phyloP scores from a whole-genome alignment of 257 asterid genomes.

The Nicotiana obtusifolia region DNA sequence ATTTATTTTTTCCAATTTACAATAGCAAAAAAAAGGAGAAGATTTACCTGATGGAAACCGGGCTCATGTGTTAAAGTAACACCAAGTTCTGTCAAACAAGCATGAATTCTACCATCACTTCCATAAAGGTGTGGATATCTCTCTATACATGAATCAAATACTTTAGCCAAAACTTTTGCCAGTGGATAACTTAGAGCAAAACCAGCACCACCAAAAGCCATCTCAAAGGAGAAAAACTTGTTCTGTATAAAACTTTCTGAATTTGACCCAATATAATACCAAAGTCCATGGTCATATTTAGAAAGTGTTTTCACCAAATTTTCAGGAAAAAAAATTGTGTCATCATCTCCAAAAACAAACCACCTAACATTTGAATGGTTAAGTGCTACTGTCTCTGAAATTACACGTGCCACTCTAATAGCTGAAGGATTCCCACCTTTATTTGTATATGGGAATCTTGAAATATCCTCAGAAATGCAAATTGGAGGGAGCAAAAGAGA shows the following conservation, averaged over 20 bases:
- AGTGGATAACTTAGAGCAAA: slow-evolving; percentile 63
- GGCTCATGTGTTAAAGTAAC: slow-evolving; percentile 56
- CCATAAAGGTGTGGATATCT: slow-evolving; percentile 67
- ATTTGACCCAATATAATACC: slow-evolving; percentile 53
- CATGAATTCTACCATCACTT: slow-evolving; percentile 71
- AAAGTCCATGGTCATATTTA: slow-evolving; percentile 48
- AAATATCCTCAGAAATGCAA: not conserved
- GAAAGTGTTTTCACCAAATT: slow-evolving; percentile 53
- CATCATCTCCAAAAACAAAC: slow-evolving; percentile 83
- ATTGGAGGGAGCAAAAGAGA: not conserved
- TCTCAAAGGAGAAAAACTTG: slow-evolving; percentile 45
- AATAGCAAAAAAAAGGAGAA: too few species aligned
- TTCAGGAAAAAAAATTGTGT: slow-evolving; percentile 50
- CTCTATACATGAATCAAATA: slow-evolving; percentile 51
- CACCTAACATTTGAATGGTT: slow-evolving; percentile 35
- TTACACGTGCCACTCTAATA: slow-evolving; percentile 11
- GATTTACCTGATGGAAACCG: slow-evolving; percentile 68
- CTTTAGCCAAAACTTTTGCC: slow-evolving; percentile 52
- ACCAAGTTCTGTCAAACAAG: slow-evolving; percentile 75
- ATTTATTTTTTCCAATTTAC: too few species aligned
- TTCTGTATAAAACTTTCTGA: slow-evolving; percentile 74
- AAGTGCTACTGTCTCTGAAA: not conserved
- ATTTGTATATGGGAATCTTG: slow-evolving; percentile 10
- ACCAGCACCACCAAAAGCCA: slow-evolving; percentile 90
- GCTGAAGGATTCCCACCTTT: slow-evolving; percentile 1